Evolutionary conservation across 2,329 filamentous ascomycete genomes (phyloP).

Genomic region (Trichoderma sp.): DNA sequence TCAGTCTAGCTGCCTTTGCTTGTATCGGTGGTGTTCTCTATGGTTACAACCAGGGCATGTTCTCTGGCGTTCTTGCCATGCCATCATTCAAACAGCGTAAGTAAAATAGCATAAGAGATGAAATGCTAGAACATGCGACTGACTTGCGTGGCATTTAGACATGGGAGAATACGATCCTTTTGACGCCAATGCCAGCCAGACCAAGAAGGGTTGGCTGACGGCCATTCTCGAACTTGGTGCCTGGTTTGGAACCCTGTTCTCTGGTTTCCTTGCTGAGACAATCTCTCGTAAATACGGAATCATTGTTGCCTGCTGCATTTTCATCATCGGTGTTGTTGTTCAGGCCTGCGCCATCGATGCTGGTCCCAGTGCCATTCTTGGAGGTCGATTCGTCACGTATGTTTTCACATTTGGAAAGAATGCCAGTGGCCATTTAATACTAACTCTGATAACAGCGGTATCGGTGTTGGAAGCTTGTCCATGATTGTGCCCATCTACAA

Average conservation of each 20-base stretch:
- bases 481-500: conserved; percentile 63
- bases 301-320: conserved; percentile 62
- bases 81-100: conserved; percentile 50
- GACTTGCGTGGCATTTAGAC: conserved; percentile 36
- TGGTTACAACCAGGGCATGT: conserved; percentile 69
- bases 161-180: conserved; percentile 55
- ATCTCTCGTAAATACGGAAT: conserved; percentile 68
- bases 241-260: conserved; percentile 71
- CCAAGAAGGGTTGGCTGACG: conserved; percentile 59
- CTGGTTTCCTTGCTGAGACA: conserved; percentile 68
- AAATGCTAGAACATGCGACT: conserved; percentile 45
- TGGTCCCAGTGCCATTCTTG: conserved; percentile 62
- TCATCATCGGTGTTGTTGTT: conserved; percentile 68
- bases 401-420: conserved; percentile 15
- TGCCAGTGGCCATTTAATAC: background rate
- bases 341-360: conserved; percentile 58
- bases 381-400: conserved; percentile 67
- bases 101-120: conserved; percentile 25
- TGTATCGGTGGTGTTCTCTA: conserved; percentile 63
- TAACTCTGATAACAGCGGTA: conserved; percentile 43
- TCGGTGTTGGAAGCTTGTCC: conserved; percentile 66
- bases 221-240: conserved; percentile 74
- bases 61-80: conserved; percentile 62
- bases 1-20: conserved; percentile 59
- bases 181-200: conserved; percentile 45